These are phyloP conservation scores for Aspergillus niger DNA, from an alignment of 2,329 filamentous ascomycete species.

Conservation along the genomic window DNA sequence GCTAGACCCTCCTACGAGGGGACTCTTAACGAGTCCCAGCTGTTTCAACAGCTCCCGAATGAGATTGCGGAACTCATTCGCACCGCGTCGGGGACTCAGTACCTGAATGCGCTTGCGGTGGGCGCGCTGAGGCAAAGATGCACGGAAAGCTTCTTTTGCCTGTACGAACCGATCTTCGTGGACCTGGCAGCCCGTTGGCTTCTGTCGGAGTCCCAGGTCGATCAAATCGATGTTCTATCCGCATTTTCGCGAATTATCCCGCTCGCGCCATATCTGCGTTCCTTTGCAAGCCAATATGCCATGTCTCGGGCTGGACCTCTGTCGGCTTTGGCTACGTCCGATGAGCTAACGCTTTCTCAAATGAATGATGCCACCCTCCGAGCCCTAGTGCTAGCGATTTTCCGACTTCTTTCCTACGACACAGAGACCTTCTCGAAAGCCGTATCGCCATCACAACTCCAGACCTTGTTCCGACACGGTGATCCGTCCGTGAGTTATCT, in stretches of 20 bases:
- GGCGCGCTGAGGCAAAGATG: constrained; percentile 68
- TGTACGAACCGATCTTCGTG: constrained; percentile 74
- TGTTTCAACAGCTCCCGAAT: constrained; percentile 64
- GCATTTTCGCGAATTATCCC: constrained; percentile 80
- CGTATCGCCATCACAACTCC: constrained; percentile 67
- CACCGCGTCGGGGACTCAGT: constrained; percentile 62
- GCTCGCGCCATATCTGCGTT: constrained; percentile 76
- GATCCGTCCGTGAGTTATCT: constrained; percentile 71
- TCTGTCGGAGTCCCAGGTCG: constrained; percentile 34
- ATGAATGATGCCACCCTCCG: constrained; percentile 45
- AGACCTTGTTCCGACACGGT: constrained; percentile 64
- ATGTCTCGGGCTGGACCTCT: constrained; percentile 36
- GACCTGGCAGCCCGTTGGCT: constrained; percentile 84
- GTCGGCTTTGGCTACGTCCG: constrained; percentile 34
- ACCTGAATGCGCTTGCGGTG: constrained; percentile 70
- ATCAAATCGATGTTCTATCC: constrained; percentile 56
- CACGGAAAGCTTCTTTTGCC: constrained; percentile 72
- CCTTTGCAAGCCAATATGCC: constrained; percentile 63
- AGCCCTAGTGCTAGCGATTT: constrained; percentile 65
- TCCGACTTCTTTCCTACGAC: constrained; percentile 79
- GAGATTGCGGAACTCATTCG: constrained; percentile 70
- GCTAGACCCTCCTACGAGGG: constrained; percentile 46
- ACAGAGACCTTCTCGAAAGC: constrained; percentile 65
- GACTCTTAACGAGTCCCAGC: constrained; percentile 55
- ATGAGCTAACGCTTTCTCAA: constrained; percentile 31